Conservation (phyloP, 75 land plant genomes). For the Picea glauca region DNA sequence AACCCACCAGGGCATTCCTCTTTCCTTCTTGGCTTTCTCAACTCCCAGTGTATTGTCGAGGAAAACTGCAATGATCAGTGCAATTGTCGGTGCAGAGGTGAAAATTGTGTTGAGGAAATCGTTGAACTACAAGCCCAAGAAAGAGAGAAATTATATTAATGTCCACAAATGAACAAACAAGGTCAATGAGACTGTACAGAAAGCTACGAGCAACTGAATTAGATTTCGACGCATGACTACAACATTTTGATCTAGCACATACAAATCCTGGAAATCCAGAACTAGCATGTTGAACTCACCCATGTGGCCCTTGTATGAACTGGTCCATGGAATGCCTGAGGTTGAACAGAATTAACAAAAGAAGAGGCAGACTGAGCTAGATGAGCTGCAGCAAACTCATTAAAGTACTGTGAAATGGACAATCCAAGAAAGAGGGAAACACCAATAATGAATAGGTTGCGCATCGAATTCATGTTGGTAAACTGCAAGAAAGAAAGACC, state of each 20-base stretch:
- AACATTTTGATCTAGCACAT: background rate
- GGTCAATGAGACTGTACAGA: background rate
- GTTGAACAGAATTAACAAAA: background rate
- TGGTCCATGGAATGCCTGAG: slow-evolving; percentile 56
- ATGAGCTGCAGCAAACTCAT: slow-evolving; percentile 16
- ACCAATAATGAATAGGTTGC: slow-evolving; percentile 68
- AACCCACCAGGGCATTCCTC: slow-evolving; percentile 84
- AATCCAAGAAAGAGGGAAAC: slow-evolving; percentile 68
- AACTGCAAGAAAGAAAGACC: slow-evolving; percentile 75
- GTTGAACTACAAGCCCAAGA: slow-evolving; percentile 64
- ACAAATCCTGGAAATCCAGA: background rate
- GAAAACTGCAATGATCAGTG: slow-evolving; percentile 62
- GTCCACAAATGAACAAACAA: too few relatives aligned
- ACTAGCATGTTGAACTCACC: slow-evolving; percentile 33
- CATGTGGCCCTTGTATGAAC: slow-evolving; percentile 57
- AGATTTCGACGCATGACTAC: background rate
- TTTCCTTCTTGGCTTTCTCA: slow-evolving; percentile 32
- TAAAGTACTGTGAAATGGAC: slow-evolving; percentile 74
- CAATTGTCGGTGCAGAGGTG: slow-evolving; percentile 72
- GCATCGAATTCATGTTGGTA: slow-evolving; percentile 74
- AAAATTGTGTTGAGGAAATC: slow-evolving; percentile 76
- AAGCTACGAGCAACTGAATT: background rate
- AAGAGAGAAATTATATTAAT: background rate
- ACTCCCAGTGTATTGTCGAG: slow-evolving; percentile 79
- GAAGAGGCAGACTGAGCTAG: background rate